phyloP scores from a whole-genome alignment of 176 grass and related monocot species.

The Avena sativa region DNA sequence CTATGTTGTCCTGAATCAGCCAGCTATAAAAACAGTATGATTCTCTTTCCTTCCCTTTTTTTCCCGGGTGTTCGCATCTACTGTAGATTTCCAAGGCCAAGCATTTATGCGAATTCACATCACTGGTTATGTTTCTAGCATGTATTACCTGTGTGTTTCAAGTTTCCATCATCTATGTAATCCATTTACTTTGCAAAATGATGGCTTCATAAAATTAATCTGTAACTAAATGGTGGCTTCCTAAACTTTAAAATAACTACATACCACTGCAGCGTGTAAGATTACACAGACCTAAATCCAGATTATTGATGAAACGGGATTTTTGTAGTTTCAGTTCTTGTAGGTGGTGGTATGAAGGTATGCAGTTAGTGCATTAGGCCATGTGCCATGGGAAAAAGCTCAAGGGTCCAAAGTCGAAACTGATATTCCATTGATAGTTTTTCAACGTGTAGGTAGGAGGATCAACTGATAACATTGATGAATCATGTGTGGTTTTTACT shows the following conservation, averaged over 20 bases:
- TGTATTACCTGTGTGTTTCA: not conserved
- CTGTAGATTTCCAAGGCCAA: not conserved
- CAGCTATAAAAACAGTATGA: conserved; percentile 89
- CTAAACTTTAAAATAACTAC: not conserved
- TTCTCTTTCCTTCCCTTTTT: conserved; percentile 23
- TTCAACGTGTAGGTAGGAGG: conserved; percentile 77
- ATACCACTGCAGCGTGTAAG: not conserved
- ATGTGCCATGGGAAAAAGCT: not conserved
- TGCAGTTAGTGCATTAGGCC: not conserved
- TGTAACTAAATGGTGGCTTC: not conserved
- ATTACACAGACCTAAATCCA: not conserved
- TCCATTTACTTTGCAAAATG: not conserved
- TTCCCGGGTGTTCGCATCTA: not conserved
- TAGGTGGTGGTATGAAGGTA: not conserved
- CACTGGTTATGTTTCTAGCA: conserved; percentile 17
- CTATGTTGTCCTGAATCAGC: conserved; percentile 67
- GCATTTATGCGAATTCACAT: not conserved
- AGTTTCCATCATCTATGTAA: not conserved
- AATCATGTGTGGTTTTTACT: conserved; percentile 84
- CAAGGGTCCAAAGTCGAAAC: not conserved
- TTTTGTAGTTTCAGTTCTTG: not conserved
- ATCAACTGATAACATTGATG: conserved; percentile 93
- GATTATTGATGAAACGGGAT: not conserved
- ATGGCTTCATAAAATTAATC: not conserved
- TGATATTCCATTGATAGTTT: not conserved